Base-by-base conservation (phyloP, 441 rosid genomes). In the Corymbia calophylla region DNA sequence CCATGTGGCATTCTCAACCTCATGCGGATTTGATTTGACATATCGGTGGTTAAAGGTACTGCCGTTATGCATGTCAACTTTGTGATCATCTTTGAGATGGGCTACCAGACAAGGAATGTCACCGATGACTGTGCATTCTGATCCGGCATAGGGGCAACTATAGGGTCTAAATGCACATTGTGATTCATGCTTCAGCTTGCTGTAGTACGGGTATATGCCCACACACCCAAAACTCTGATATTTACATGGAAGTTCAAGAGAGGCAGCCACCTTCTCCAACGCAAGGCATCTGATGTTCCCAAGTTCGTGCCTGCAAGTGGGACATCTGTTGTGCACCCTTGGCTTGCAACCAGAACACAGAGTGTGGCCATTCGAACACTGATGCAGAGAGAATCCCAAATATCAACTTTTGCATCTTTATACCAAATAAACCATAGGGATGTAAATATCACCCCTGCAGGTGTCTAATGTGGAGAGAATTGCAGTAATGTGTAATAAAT, bases 231-330 rank as follows among this genome's bases (percentile, higher is more conserved):
- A 95, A 88, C 93, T 93, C 90, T 94, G 97, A 90, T 93, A 94
- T 93, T 93, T 96, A 92, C 98, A 96, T 5, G 98, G 97, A 93
- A 96, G 96, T 87, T 96, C 96, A 53, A 95, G 95, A 77, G 97
- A 95, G 51, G 96, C 98, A 32, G 97, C 98, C 87, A 95, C 95
- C 91, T 96, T 95, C 93, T 96, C 98, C 87, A 95, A 81, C 21
- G 98, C 98, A 89, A 96, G 96, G 90, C 98, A 96, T 90, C 98
- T 94, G 87, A 96, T 96, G 91, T 96, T 95, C 56, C 98, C 98
- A 9, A 96, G 97, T 90, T 96, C 98, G 29, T 96, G 97, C 90
- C 96, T 93, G 94, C 97, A 95, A 88, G 97, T 96, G 49, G 98
- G 98, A 92, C 98, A 96, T 87, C 97, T 92, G 86, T 95, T 95